These are phyloP conservation scores for Takakia lepidozioides DNA, from an alignment of 225 moss, liverwort and hornwort species.

Conservation along the genomic window DNA sequence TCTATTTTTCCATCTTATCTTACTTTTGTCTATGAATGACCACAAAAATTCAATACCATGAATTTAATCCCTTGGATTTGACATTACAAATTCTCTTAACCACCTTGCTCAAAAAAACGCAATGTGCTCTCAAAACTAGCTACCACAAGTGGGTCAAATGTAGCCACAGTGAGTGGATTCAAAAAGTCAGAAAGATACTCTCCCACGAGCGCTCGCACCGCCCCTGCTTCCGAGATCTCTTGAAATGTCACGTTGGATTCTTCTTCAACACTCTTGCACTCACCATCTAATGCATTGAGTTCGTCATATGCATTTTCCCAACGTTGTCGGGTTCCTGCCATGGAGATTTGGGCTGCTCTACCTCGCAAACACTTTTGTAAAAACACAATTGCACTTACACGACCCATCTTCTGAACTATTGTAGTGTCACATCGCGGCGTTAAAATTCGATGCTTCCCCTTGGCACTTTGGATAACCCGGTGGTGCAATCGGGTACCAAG, in stretches of 20 bases:
- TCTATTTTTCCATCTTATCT: no score
- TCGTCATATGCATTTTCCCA: constrained; percentile 42
- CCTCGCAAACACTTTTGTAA: constrained; percentile 34
- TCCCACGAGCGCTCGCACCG: background rate
- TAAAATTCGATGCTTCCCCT: constrained; percentile 41
- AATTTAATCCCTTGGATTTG: no score
- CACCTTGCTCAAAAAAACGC: background rate
- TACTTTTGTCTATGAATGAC: no score
- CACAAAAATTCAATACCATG: no score
- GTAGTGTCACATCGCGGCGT: constrained; percentile 38
- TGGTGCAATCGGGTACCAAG: constrained; percentile 16
- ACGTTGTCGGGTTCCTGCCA: constrained; percentile 19
- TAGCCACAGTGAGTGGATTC: background rate
- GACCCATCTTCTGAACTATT: constrained; percentile 28
- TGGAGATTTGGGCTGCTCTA: constrained; percentile 18
- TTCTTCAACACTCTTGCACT: background rate
- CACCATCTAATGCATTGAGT: constrained; percentile 14
- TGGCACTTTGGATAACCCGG: constrained; percentile 22
- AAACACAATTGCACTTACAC: constrained; percentile 19
- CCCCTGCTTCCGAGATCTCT: background rate
- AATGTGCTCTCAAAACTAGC: background rate
- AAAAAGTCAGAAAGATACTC: background rate
- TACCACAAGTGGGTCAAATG: background rate
- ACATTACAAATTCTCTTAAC: no score
- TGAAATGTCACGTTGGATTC: background rate